These are phyloP conservation scores for Trichophyton mentagrophytes DNA, from an alignment of 2,329 filamentous ascomycete genomes.

Conservation along the genomic window DNA sequence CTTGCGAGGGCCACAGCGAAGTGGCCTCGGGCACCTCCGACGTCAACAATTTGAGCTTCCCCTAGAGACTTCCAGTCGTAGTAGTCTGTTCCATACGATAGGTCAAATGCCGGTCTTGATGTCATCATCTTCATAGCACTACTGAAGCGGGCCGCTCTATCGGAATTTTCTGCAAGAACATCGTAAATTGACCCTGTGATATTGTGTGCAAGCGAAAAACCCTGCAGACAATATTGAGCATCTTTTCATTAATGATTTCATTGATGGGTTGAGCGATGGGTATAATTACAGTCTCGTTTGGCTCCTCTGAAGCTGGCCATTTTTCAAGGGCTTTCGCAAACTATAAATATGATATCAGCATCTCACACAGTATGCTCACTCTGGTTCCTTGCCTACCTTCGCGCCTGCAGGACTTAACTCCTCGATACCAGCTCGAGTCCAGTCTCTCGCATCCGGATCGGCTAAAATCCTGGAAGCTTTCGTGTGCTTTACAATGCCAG, in stretches of 20 bases:
- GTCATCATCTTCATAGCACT: background rate
- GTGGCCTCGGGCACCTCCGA: conserved; percentile 12
- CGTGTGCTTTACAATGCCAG: conserved; percentile 9
- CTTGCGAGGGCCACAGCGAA: background rate
- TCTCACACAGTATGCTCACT: background rate
- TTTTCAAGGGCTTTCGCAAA: background rate
- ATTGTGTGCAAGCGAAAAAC: conserved; percentile 8
- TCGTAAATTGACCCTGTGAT: conserved; percentile 8
- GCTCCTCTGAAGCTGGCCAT: background rate
- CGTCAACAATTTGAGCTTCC: conserved; percentile 10
- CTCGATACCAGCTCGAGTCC: conserved; percentile 9
- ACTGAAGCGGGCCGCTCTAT: conserved; percentile 7
- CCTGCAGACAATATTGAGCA: conserved; percentile 21
- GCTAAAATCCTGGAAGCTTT: conserved; percentile 8
- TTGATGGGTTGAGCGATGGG: background rate
- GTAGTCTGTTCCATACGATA: background rate
- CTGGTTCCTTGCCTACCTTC: background rate
- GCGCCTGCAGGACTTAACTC: conserved; percentile 8
- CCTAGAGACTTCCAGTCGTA: conserved; percentile 10
- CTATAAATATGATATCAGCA: conserved; percentile 15
- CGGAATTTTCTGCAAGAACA: conserved; percentile 8
- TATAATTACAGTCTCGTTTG: background rate
- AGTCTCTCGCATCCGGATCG: conserved; percentile 1
- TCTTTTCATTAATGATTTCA: conserved; percentile 9
- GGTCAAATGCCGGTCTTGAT: background rate